phyloP scores from a whole-genome alignment of 805 yeast species.

The Saccharomycopsis sp. region DNA sequence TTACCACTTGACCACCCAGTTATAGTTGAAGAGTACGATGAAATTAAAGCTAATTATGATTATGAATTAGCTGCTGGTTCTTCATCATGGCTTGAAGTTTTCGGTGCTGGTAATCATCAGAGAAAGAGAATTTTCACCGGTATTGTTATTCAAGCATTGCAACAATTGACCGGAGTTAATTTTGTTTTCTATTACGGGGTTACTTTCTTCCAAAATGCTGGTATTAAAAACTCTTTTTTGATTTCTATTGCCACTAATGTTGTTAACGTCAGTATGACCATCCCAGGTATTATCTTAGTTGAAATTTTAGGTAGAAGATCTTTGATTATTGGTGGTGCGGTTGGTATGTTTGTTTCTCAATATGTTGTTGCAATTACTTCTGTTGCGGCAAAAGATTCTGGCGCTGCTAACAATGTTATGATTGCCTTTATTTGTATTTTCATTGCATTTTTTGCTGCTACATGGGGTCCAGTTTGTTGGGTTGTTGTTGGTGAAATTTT shows the following conservation, averaged over 20 bases:
- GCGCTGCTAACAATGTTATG: conserved; percentile 38
- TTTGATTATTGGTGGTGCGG: conserved; percentile 53
- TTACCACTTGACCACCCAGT: conserved; percentile 38
- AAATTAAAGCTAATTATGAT: conserved; percentile 43
- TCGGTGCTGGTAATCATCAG: conserved; percentile 32
- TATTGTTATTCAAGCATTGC: conserved; percentile 41
- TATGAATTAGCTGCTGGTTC: conserved; percentile 31
- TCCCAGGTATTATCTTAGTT: conserved; percentile 47
- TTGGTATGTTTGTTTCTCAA: conserved; percentile 56
- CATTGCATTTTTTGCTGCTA: conserved; percentile 69
- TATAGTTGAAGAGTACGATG: conserved; percentile 38
- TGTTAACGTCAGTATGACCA: conserved; percentile 42
- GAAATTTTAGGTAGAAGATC: conserved; percentile 63
- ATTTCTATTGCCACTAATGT: conserved; percentile 38
- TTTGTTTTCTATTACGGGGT: conserved; percentile 68
- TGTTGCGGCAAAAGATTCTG: conserved; percentile 24
- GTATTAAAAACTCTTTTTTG: conserved; percentile 42
- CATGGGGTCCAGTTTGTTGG: conserved; percentile 85
- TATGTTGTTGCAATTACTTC: conserved; percentile 51
- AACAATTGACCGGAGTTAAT: conserved; percentile 68
- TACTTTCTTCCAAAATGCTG: conserved; percentile 47
- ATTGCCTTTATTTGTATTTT: conserved; percentile 51
- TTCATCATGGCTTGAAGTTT: conserved; percentile 31
- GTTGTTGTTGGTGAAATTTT: conserved; percentile 53
- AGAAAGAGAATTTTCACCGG: conserved; percentile 39